Conservation (phyloP, 257 asterid genomes). For the Plantago major region DNA sequence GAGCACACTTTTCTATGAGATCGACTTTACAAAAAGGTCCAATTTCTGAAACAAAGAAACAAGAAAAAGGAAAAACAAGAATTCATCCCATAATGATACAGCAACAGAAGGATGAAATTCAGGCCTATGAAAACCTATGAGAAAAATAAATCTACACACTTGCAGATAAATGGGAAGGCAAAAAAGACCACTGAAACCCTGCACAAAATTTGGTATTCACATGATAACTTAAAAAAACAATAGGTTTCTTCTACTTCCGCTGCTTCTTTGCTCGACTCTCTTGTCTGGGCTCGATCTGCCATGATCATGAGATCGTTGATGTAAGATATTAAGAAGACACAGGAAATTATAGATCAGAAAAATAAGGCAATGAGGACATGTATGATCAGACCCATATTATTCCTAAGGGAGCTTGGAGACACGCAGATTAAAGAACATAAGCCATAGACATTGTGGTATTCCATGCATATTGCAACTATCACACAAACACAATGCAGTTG, state of each 20-base stretch:
- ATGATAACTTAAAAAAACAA: neutral
- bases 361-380: neutral
- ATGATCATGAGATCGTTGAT: constrained; percentile 12
- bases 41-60: neutral
- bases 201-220: constrained; percentile 7
- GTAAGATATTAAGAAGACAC: constrained; percentile 1
- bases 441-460: too few species aligned
- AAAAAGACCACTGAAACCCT: neutral
- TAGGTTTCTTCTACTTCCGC: constrained; percentile 41
- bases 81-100: neutral
- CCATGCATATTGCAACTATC: too few species aligned
- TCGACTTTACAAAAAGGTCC: neutral
- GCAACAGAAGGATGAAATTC: too few species aligned
- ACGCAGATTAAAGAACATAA: too few species aligned
- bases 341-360: neutral
- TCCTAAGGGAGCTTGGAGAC: too few species aligned
- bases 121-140: too few species aligned
- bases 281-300: constrained; percentile 55
- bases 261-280: constrained; percentile 45
- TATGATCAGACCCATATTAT: neutral
- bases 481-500: too few species aligned
- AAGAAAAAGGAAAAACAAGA: neutral
- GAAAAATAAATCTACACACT: too few species aligned
- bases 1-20: neutral
- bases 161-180: too few species aligned